phyloP scores from a whole-genome alignment of 192 early-diverging fungal species.

The Ramicandelaber brevisporus region DNA sequence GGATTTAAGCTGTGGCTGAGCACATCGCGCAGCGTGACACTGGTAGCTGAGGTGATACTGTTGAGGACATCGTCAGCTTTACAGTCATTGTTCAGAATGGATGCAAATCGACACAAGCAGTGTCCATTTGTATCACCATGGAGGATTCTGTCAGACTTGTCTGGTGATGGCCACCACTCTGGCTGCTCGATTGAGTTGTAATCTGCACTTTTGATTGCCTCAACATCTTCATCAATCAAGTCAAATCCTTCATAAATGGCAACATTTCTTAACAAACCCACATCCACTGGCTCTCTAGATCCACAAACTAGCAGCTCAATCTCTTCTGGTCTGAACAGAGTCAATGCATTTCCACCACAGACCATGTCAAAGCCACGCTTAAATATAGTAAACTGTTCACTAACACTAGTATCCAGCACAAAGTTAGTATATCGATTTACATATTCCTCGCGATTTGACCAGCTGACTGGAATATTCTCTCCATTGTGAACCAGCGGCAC shows the following conservation, averaged over 20 bases:
- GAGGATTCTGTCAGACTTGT: too few species aligned
- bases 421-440: conserved; percentile 63
- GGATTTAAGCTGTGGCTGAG: too few species aligned
- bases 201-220: too few species aligned
- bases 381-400: conserved; percentile 59
- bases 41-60: too few species aligned
- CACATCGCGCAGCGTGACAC: too few species aligned
- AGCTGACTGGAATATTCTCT: conserved; percentile 28
- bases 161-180: too few species aligned
- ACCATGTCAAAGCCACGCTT: conserved; percentile 68
- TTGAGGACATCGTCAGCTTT: too few species aligned
- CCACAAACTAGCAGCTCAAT: conserved; percentile 77
- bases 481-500: conserved; percentile 41
- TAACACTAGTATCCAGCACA: conserved; percentile 46
- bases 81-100: too few species aligned
- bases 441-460: conserved; percentile 41
- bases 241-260: conserved; percentile 35
- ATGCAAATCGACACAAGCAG: too few species aligned
- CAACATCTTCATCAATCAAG: too few species aligned
- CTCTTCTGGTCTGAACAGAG: conserved; percentile 75
- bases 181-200: too few species aligned
- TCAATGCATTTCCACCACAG: conserved; percentile 62
- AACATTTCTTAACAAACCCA: conserved; percentile 21
- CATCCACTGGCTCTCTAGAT: conserved; percentile 33
- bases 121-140: too few species aligned